These are phyloP conservation scores for Sarocladium kiliense DNA, from an alignment of 2,329 filamentous ascomycete species.

Conservation along the genomic window DNA sequence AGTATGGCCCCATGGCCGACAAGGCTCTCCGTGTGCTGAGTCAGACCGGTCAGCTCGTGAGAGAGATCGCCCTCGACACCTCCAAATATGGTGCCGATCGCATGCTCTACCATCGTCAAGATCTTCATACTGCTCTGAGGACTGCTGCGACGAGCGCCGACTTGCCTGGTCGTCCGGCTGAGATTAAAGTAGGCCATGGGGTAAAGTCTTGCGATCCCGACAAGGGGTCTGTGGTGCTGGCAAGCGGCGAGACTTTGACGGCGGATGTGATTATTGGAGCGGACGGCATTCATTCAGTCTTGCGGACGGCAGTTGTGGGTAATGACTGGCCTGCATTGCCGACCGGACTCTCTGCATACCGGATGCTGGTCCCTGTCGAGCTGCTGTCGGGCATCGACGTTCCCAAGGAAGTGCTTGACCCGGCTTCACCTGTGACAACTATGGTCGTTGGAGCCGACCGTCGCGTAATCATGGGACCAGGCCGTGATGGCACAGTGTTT, in stretches of 20 bases:
- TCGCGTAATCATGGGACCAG: conserved; percentile 1
- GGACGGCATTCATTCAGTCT: neutral
- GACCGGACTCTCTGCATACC: neutral
- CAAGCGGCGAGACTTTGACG: neutral
- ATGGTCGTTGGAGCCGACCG: conserved; percentile 1
- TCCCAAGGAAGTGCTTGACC: neutral
- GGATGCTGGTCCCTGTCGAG: neutral
- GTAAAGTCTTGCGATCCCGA: neutral
- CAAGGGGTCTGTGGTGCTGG: neutral
- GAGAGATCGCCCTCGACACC: neutral
- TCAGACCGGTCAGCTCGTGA: neutral
- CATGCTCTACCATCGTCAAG: conserved; percentile 4
- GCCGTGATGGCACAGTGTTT: neutral
- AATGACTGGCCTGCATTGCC: neutral
- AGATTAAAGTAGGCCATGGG: neutral
- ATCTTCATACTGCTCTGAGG: neutral
- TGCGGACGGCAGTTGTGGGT: neutral
- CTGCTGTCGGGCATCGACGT: neutral
- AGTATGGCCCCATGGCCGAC: neutral
- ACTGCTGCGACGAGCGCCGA: neutral
- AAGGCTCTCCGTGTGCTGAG: neutral
- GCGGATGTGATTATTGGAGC: neutral
- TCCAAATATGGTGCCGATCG: conserved; percentile 3
- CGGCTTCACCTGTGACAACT: neutral
- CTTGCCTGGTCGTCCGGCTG: neutral